Conservation (phyloP, 169 alveolate species). For the Plasmodium sp. region DNA sequence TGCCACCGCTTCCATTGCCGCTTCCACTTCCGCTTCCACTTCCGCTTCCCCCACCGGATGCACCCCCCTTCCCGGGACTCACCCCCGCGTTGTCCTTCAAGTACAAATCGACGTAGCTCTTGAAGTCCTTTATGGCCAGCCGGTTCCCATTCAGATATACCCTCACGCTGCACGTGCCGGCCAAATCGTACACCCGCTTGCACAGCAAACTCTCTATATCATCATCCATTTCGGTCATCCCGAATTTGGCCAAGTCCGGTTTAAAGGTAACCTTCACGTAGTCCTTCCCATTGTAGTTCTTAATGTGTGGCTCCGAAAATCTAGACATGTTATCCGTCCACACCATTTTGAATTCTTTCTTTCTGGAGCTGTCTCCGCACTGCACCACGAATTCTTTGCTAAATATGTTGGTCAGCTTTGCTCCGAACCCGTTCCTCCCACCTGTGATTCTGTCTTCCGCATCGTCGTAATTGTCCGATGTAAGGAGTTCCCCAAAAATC, state of each 20-base stretch:
- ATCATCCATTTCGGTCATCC: slow-evolving; percentile 92
- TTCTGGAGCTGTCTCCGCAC: slow-evolving; percentile 94
- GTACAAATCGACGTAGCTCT: slow-evolving; percentile 95
- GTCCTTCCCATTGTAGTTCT: slow-evolving; percentile 87
- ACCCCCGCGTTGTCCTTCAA: slow-evolving; percentile 74
- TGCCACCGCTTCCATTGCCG: background rate
- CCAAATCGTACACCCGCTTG: slow-evolving; percentile 99
- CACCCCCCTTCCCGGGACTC: background rate
- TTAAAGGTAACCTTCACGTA: slow-evolving; percentile 95
- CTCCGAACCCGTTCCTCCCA: slow-evolving; percentile 99
- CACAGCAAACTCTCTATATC: slow-evolving; percentile 93
- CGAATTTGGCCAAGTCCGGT: slow-evolving; percentile 96
- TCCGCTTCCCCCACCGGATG: background rate
- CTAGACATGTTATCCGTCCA: slow-evolving; percentile 95
- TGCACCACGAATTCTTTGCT: slow-evolving; percentile 96
- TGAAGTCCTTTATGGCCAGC: slow-evolving; percentile 93
- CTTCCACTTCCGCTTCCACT: background rate
- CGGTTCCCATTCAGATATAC: slow-evolving; percentile 95
- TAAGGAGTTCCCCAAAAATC: slow-evolving; percentile 98
- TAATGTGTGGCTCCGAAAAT: slow-evolving; percentile 88
- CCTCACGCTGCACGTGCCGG: slow-evolving; percentile 97
- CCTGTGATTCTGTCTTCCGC: slow-evolving; percentile 98
- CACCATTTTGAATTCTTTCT: slow-evolving; percentile 88
- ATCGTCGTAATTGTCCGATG: slow-evolving; percentile 99
- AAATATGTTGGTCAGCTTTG: slow-evolving; percentile 98